These are phyloP conservation scores for Taphrina sp. DNA, from an alignment of 1,139 yeast species.

Conservation along the genomic window DNA sequence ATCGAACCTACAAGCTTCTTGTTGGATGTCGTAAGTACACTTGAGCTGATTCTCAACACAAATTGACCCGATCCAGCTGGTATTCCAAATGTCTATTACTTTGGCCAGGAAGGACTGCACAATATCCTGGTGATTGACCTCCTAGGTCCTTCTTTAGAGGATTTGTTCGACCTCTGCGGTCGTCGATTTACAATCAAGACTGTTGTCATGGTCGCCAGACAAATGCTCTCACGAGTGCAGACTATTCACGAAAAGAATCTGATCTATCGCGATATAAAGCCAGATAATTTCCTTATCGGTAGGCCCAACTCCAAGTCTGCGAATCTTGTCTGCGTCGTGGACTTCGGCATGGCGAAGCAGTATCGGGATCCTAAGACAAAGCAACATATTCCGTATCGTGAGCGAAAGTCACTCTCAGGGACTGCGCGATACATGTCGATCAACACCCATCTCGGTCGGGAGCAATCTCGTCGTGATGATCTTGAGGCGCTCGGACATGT, in stretches of 20 bases:
- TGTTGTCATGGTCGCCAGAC: slow-evolving; percentile 84
- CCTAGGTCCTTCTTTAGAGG: slow-evolving; percentile 93
- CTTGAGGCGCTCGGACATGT: slow-evolving; percentile 95
- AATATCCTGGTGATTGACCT: slow-evolving; percentile 89
- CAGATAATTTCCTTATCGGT: slow-evolving; percentile 89
- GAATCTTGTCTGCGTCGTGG: slow-evolving; percentile 56
- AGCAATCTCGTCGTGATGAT: slow-evolving; percentile 94
- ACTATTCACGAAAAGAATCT: slow-evolving; percentile 85
- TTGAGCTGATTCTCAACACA: background rate
- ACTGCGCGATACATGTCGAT: slow-evolving; percentile 98
- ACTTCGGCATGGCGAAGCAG: slow-evolving; percentile 97
- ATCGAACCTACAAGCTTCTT: slow-evolving; percentile 83
- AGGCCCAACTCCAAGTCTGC: slow-evolving; percentile 54
- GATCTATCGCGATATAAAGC: slow-evolving; percentile 92
- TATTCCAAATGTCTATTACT: slow-evolving; percentile 91
- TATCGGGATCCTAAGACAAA: slow-evolving; percentile 93
- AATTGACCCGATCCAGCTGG: slow-evolving; percentile 52
- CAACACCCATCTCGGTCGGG: slow-evolving; percentile 95
- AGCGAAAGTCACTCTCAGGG: slow-evolving; percentile 88
- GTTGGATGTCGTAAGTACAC: slow-evolving; percentile 54
- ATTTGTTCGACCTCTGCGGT: slow-evolving; percentile 97
- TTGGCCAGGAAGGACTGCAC: slow-evolving; percentile 97
- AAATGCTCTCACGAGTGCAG: slow-evolving; percentile 84
- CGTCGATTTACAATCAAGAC: slow-evolving; percentile 83
- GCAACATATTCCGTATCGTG: slow-evolving; percentile 94